Percentiles rank a stretch among this genome's conserved stretches.
Conservation (phyloP, 1,139 yeast species). For the Ogataea hybrid region DNA sequence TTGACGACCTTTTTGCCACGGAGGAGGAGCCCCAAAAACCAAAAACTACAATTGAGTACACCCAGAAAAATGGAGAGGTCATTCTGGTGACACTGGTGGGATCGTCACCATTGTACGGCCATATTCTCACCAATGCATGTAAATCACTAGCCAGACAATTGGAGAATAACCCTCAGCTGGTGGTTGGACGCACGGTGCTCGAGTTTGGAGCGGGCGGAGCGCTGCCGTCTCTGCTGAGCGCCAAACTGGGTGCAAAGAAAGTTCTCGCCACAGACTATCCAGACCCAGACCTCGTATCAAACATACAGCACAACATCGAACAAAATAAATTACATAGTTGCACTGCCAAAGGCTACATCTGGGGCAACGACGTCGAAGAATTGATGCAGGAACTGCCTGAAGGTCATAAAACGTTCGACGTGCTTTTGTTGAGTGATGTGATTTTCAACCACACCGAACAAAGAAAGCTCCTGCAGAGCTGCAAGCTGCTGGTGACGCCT, state of each 20-base stretch:
- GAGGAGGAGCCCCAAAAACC: constrained; percentile 7
- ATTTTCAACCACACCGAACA: constrained; percentile 96
- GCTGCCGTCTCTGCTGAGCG: constrained; percentile 74
- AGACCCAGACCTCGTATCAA: constrained; percentile 74
- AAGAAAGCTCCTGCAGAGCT: constrained; percentile 64
- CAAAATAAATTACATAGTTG: constrained; percentile 36
- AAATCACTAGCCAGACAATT: constrained; percentile 78
- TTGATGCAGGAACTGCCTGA: constrained; percentile 34
- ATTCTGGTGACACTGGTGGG: constrained; percentile 68
- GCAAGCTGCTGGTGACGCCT: constrained; percentile 54
- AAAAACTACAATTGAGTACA: constrained; percentile 54
- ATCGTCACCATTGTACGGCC: constrained; percentile 93
- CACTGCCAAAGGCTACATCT: constrained; percentile 74
- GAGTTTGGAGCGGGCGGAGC: constrained; percentile 96
- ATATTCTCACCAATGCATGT: constrained; percentile 92
- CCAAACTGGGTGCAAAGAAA: constrained; percentile 60
- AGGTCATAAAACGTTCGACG: constrained; percentile 50
- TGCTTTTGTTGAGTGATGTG: constrained; percentile 81
- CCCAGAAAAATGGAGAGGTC: constrained; percentile 42
- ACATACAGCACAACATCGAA: constrained; percentile 69
- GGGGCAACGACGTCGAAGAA: constrained; percentile 74
- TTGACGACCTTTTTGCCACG: constrained; percentile 6
- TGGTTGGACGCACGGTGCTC: constrained; percentile 60
- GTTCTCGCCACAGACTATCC: constrained; percentile 91
- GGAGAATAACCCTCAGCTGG: constrained; percentile 57